These are phyloP conservation scores for Pyrenochaeta sp. DNA, from an alignment of 2,329 filamentous ascomycete genomes.

Conservation along the genomic window DNA sequence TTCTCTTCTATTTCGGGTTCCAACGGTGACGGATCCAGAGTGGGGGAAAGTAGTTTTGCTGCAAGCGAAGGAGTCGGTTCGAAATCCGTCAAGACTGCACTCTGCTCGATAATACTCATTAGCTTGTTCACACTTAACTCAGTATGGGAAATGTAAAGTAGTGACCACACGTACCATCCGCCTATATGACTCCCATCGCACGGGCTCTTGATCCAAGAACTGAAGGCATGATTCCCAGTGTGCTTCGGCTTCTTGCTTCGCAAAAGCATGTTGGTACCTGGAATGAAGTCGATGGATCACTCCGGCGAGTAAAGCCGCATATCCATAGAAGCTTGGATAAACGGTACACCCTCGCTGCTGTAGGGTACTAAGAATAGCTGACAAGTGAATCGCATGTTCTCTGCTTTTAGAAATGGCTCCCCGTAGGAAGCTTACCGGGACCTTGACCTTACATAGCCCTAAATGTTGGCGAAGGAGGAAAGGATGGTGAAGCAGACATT, in stretches of 20 bases:
- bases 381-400: constrained; percentile 39
- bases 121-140: neutral
- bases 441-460: constrained; percentile 28
- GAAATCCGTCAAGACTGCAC: constrained; percentile 7
- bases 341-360: constrained; percentile 22
- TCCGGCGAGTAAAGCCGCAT: constrained; percentile 41
- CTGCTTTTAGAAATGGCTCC: constrained; percentile 32
- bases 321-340: constrained; percentile 44
- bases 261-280: neutral
- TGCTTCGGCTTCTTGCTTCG: neutral
- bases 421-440: constrained; percentile 39
- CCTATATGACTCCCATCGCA: constrained; percentile 8
- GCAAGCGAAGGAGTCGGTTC: constrained; percentile 3
- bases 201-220: constrained; percentile 5
- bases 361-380: constrained; percentile 30
- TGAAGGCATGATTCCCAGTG: constrained; percentile 2
- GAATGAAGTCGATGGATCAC: constrained; percentile 12
- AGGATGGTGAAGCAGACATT: constrained; percentile 49
- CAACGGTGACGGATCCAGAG: neutral
- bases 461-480: constrained; percentile 41
- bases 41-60: constrained; percentile 3
- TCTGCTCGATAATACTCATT: constrained; percentile 3
- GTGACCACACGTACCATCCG: constrained; percentile 3
- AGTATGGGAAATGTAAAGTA: neutral
- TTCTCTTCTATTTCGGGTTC: constrained; percentile 4